Percentiles rank a stretch among this genome's conserved stretches.
These are phyloP conservation scores for Mucor circinelloides DNA, from an alignment of 371 early-diverging fungal species.

Conservation along the genomic window DNA sequence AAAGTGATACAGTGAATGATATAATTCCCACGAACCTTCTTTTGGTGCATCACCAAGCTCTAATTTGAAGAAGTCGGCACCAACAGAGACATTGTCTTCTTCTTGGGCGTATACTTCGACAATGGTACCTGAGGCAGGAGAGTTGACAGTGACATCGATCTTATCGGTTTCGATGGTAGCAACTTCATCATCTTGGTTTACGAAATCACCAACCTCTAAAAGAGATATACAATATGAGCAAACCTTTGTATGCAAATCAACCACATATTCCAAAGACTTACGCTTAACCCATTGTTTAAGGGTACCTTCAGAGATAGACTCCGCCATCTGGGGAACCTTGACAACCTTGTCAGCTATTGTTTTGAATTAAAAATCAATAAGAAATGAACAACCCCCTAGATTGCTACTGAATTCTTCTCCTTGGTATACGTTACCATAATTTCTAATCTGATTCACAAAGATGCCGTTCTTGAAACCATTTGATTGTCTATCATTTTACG, in stretches of 20 bases:
- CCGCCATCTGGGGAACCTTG: slow-evolving; percentile 95
- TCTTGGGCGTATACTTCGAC: slow-evolving; percentile 84
- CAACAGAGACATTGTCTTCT: slow-evolving; percentile 92
- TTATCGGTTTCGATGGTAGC: slow-evolving; percentile 99
- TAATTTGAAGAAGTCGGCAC: slow-evolving; percentile 91
- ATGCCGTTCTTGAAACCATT: slow-evolving; percentile 12
- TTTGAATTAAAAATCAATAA: not conserved
- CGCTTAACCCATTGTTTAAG: slow-evolving; percentile 95
- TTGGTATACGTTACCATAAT: slow-evolving; percentile 37
- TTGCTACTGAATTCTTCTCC: not conserved
- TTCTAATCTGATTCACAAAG: slow-evolving; percentile 40
- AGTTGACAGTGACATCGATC: slow-evolving; percentile 95
- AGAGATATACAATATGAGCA: not conserved
- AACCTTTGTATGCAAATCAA: not conserved
- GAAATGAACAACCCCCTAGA: not conserved
- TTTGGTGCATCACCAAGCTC: slow-evolving; percentile 78
- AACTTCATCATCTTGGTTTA: slow-evolving; percentile 92
- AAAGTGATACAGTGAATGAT: not conserved
- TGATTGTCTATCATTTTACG: slow-evolving; percentile 12
- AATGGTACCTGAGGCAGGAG: slow-evolving; percentile 89
- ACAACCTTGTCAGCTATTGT: slow-evolving; percentile 74
- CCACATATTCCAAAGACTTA: slow-evolving; percentile 42
- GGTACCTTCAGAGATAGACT: slow-evolving; percentile 97
- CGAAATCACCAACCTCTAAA: slow-evolving; percentile 93
- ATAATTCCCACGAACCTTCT: slow-evolving; percentile 49